phyloP scores from a whole-genome alignment of 228 moss, liverwort and hornwort species.

The Sphagnum fallax region DNA sequence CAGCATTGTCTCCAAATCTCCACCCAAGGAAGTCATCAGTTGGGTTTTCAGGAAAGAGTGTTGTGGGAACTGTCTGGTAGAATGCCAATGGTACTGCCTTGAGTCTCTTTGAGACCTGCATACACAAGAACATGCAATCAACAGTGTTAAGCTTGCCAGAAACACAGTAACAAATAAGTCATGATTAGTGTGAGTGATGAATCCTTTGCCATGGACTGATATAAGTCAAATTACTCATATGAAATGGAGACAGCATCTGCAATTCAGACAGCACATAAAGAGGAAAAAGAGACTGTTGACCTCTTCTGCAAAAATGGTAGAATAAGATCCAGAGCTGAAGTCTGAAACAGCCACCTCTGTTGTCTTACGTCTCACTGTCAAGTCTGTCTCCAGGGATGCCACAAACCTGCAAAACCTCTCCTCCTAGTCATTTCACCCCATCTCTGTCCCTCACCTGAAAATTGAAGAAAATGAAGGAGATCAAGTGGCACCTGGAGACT shows the following conservation, averaged over 20 bases:
- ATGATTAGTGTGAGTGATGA: too few relatives aligned
- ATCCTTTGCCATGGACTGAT: neutral
- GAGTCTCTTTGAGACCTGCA: slow-evolving; percentile 64
- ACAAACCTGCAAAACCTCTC: slow-evolving; percentile 60
- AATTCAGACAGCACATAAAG: neutral
- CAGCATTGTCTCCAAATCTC: slow-evolving; percentile 39
- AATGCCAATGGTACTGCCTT: slow-evolving; percentile 87
- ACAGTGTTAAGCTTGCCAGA: slow-evolving; percentile 15
- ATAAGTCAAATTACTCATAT: neutral
- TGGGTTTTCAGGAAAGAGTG: slow-evolving; percentile 53
- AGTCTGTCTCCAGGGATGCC: slow-evolving; percentile 84
- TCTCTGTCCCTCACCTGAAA: neutral
- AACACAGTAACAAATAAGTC: neutral
- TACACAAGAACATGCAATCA: neutral
- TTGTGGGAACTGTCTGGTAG: slow-evolving; percentile 55
- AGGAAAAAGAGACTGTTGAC: slow-evolving; percentile 20
- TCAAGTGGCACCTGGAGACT: slow-evolving; percentile 61
- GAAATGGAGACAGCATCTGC: too few relatives aligned
- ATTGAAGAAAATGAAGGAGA: neutral
- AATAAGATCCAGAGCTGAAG: slow-evolving; percentile 89
- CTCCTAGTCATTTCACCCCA: neutral
- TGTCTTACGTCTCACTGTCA: slow-evolving; percentile 83
- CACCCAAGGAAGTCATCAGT: slow-evolving; percentile 63
- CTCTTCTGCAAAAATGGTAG: slow-evolving; percentile 95
- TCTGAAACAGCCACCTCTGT: slow-evolving; percentile 70